Percentiles rank a stretch among this genome's conserved stretches.
These are phyloP conservation scores for Mycena belliarum DNA, from an alignment of 768 basidiomycete genomes.

Conservation along the genomic window DNA sequence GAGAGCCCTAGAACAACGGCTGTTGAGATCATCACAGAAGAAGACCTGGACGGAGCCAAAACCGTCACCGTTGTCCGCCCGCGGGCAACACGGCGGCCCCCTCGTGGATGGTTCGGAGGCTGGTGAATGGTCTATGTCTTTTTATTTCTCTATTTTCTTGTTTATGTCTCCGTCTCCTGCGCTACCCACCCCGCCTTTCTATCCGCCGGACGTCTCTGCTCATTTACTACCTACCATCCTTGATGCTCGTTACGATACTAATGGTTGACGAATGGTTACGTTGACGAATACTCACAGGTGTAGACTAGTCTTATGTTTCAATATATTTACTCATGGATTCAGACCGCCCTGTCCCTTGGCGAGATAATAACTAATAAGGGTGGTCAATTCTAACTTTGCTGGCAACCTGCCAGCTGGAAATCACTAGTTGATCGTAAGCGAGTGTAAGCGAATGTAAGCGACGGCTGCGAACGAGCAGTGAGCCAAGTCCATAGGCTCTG, in stretches of 20 bases:
- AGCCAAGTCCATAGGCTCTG: too few relatives aligned
- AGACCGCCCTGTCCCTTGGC: neutral
- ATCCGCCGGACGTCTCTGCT: slow-evolving; percentile 22
- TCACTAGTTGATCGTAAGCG: too few relatives aligned
- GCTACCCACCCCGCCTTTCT: slow-evolving; percentile 6
- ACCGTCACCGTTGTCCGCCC: slow-evolving; percentile 46
- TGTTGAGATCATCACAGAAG: slow-evolving; percentile 67
- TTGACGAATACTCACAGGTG: slow-evolving; percentile 14
- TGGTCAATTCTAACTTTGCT: too few relatives aligned
- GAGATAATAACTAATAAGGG: too few relatives aligned
- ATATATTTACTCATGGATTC: slow-evolving; percentile 12
- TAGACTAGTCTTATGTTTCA: slow-evolving; percentile 18
- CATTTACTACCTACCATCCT: slow-evolving; percentile 17
- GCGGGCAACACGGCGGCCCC: slow-evolving; percentile 48
- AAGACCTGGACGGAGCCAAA: slow-evolving; percentile 42
- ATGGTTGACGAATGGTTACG: slow-evolving; percentile 17
- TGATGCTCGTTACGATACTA: slow-evolving; percentile 22
- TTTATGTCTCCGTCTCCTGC: slow-evolving; percentile 12
- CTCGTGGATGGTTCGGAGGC: slow-evolving; percentile 59
- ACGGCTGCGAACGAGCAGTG: too few relatives aligned
- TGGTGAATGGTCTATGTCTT: slow-evolving; percentile 45
- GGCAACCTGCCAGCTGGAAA: too few relatives aligned
- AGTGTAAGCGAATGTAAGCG: too few relatives aligned
- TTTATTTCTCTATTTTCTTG: slow-evolving; percentile 36
- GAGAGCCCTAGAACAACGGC: slow-evolving; percentile 75